A percentile compares a stretch with the other conserved stretches of the same genome.
phyloP scores from a whole-genome alignment of 1,284 basidiomycete species.

The Rhodotorula mucilaginosa region DNA sequence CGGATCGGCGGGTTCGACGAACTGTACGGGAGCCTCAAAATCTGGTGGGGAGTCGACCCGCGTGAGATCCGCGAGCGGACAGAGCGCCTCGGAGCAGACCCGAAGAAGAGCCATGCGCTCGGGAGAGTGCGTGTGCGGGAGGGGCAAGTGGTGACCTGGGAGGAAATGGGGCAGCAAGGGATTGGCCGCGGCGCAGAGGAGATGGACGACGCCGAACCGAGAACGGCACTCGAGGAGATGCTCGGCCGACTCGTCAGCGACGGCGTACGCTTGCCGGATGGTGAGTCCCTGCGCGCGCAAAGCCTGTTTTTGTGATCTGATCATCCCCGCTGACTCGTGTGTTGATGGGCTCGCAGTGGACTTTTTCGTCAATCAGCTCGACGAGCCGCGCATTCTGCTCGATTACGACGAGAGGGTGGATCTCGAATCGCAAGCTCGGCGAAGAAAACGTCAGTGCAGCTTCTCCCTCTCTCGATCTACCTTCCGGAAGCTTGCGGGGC shows the following conservation, averaged over 20 bases:
- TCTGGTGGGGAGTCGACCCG: conserved; percentile 21
- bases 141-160: conserved; percentile 5
- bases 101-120: neutral
- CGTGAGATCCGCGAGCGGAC: conserved; percentile 17
- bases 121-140: conserved; percentile 15
- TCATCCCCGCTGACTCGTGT: neutral
- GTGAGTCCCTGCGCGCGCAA: conserved; percentile 4
- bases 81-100: conserved; percentile 2
- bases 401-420: conserved; percentile 8
- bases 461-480: no score
- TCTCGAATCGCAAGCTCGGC: conserved; percentile 1
- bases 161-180: conserved; percentile 4
- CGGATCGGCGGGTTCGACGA: conserved; percentile 22
- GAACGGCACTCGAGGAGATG: conserved; percentile 16
- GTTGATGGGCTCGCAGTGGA: conserved; percentile 13
- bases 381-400: conserved; percentile 26
- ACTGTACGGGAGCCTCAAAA: conserved; percentile 10
- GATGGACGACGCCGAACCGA: neutral
- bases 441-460: neutral
- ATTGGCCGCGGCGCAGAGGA: neutral
- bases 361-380: conserved; percentile 26
- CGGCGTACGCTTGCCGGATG: conserved; percentile 16
- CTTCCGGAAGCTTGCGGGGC: neutral
- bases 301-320: neutral
- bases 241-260: neutral